Conservation (phyloP, 495 filamentous ascomycete genomes). For the Daldinia childiae region DNA sequence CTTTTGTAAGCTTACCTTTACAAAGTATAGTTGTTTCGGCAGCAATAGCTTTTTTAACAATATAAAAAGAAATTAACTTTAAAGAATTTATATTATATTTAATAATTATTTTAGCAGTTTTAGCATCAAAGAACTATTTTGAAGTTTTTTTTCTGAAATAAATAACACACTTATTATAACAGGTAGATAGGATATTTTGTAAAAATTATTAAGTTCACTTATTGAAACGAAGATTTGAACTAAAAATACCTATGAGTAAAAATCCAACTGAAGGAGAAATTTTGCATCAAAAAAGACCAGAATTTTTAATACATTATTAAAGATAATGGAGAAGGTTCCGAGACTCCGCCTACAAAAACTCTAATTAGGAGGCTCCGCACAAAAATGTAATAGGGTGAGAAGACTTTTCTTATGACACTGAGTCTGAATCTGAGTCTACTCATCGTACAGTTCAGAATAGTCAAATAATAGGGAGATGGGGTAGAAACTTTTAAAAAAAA, state of each 20-base stretch:
- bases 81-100: slow-evolving; percentile 9
- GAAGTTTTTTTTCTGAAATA: slow-evolving; percentile 2
- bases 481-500: slow-evolving; percentile 11
- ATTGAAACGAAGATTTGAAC: slow-evolving; percentile 1
- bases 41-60: slow-evolving; percentile 1
- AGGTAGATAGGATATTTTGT: slow-evolving; percentile 6
- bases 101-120: slow-evolving; percentile 6
- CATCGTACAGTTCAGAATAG: slow-evolving; percentile 1
- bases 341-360: too few species aligned
- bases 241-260: slow-evolving; percentile 1
- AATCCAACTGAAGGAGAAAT: not conserved
- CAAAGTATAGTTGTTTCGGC: slow-evolving; percentile 6
- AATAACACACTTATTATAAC: slow-evolving; percentile 3
- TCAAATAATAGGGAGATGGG: slow-evolving; percentile 3
- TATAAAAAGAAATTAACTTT: slow-evolving; percentile 9
- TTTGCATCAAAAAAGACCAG: not conserved
- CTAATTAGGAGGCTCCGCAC: too few species aligned
- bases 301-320: slow-evolving; percentile 2
- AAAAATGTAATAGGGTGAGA: slow-evolving; percentile 4
- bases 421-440: slow-evolving; percentile 6
- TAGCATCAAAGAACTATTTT: slow-evolving; percentile 7
- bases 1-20: too few species aligned
- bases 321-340: slow-evolving; percentile 6
- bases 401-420: slow-evolving; percentile 7
- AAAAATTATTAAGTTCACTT: slow-evolving; percentile 2